Evolutionary conservation across 1,139 yeast genomes (phyloP).

Genomic region (Scheffersomyces insectosa): DNA sequence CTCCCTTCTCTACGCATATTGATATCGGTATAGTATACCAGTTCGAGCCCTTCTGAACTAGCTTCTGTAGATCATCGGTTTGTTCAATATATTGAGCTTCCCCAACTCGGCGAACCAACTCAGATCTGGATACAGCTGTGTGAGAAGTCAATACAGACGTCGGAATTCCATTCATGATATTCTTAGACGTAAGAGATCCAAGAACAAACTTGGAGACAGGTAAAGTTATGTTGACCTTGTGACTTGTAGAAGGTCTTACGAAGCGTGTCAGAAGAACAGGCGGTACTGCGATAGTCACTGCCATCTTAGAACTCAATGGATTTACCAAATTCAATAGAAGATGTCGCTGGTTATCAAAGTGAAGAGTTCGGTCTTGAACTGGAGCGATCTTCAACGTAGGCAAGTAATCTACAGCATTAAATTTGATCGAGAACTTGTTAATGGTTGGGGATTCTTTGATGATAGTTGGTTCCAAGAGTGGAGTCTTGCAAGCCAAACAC

Average conservation of each 20-base stretch:
- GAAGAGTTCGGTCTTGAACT: conserved; percentile 7
- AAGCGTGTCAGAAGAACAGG: conserved; percentile 15
- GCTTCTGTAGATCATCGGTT: conserved; percentile 13
- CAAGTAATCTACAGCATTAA: conserved; percentile 36
- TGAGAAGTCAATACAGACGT: conserved; percentile 31
- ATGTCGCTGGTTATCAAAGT: conserved; percentile 12
- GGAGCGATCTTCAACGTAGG: conserved; percentile 24
- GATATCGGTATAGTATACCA: conserved; percentile 39
- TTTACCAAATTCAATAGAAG: conserved; percentile 32
- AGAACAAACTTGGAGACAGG: conserved; percentile 26
- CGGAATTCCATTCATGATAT: conserved; percentile 29
- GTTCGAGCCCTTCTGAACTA: conserved; percentile 28
- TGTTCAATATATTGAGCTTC: conserved; percentile 13
- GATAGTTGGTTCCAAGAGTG: conserved; percentile 24
- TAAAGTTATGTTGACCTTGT: conserved; percentile 18
- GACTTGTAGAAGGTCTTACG: conserved; percentile 8
- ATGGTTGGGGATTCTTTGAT: conserved; percentile 26
- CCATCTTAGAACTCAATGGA: conserved; percentile 20
- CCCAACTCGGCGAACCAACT: conserved; percentile 30
- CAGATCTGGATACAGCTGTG: conserved; percentile 33
- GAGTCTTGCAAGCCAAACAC: conserved; percentile 32
- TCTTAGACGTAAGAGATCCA: conserved; percentile 15
- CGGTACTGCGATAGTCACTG: conserved; percentile 17
- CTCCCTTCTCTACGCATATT: conserved; percentile 10
- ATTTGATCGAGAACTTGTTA: conserved; percentile 30